Evolutionary conservation across 495 filamentous ascomycete species (phyloP), one percentile per base, ranked within the genome.

Genomic region (Penicillium parvum): DNA sequence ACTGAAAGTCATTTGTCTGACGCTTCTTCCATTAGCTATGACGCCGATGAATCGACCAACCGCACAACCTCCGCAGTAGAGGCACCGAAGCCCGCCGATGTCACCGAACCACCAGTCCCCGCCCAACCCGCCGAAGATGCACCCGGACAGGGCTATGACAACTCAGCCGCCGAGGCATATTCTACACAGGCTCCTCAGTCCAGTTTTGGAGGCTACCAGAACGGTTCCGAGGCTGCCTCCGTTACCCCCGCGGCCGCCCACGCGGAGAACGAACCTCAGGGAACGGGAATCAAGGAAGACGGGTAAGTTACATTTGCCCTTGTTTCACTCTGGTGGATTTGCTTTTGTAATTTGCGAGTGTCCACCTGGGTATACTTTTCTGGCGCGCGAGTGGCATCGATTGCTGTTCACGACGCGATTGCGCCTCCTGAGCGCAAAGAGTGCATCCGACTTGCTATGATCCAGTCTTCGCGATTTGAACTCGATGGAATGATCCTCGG

Each of bases 231-330:
- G 37, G 76, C 77, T 55, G 69, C 75, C 27, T 65, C 81, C 15
- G 68, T 71, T 17, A 70, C 73, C 32, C 74, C 69, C 15, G 57
- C 53, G n/a, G 45, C 49, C 40, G 50, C 69, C 53, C 43, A 45
- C 37, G 50, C 52, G 5, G 60, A 65, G 15, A 43, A 56, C 10
- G 62, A 71, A 36, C 50, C 55, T 47, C 68, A 70, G 11, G 81
- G 64, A 58, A 86, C 57, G 67, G 83, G 88, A 53, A 89, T 95
- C 37, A 97, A 97, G 68, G 92, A 98, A 81, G 92, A 98, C 63
- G 92, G 92, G 92, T 98, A 84, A 96, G 94, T 90, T 36, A 18
- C 51, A 41, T 49, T 38, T 52, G 29, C 43, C 33, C 48, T 39
- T 52, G 32, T 40, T 56, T 46, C 44, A 40, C 33, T 58, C 40